Evolutionary conservation across 139 green algal genomes (phyloP).

Genomic region (Chlorella ohadii): DNA sequence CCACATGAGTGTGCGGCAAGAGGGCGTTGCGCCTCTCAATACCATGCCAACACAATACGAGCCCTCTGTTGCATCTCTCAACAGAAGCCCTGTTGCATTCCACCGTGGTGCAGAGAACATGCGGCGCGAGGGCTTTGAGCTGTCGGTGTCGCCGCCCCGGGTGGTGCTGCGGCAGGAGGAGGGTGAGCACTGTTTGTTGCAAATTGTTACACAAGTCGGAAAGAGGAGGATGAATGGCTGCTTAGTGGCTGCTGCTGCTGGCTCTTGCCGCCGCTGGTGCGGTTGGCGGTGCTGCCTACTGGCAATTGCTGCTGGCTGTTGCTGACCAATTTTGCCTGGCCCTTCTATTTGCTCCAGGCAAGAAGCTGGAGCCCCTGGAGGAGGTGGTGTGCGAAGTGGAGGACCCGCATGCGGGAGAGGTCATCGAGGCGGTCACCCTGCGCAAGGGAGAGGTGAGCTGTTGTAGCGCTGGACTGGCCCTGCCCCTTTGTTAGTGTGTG

Average conservation of each 20-base stretch:
- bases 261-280: too few relatives aligned
- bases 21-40: too few relatives aligned
- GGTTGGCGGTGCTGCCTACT: too few relatives aligned
- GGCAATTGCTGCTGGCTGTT: background rate
- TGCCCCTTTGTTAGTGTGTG: too few relatives aligned
- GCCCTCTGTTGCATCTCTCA: too few relatives aligned
- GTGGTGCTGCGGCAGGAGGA: conserved; percentile 64
- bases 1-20: conserved; percentile 62
- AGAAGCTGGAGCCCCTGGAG: conserved; percentile 84
- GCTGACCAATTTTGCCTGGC: too few relatives aligned
- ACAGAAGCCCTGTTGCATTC: too few relatives aligned
- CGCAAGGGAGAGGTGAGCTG: conserved; percentile 49
- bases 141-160: conserved; percentile 84
- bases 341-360: conserved; percentile 36
- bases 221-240: too few relatives aligned
- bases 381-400: conserved; percentile 89
- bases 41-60: too few relatives aligned
- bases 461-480: too few relatives aligned
- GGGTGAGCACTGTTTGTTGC: conserved; percentile 37
- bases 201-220: too few relatives aligned
- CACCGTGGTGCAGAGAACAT: conserved; percentile 71
- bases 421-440: conserved; percentile 72
- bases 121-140: conserved; percentile 88
- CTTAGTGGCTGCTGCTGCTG: background rate
- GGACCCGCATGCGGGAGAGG: conserved; percentile 58